phyloP scores from a whole-genome alignment of 495 filamentous ascomycete genomes.

The Monascus purpureus region DNA sequence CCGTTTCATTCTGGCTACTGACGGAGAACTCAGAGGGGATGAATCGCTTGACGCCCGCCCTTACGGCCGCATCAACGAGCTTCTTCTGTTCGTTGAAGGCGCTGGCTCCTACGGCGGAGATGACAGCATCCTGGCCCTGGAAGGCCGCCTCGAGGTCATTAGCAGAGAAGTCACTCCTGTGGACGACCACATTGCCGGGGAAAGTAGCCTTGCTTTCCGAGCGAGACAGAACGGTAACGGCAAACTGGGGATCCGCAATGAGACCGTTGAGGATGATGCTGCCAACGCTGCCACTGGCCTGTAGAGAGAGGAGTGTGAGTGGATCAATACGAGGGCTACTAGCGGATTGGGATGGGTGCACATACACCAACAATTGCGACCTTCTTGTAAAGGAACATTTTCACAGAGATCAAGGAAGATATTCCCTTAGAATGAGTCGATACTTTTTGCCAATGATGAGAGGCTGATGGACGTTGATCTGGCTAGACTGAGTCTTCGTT shows the following conservation, averaged over 20 bases:
- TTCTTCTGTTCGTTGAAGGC: conserved; percentile 18
- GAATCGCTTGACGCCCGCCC: conserved; percentile 38
- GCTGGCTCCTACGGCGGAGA: conserved; percentile 15
- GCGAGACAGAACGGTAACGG: conserved; percentile 24
- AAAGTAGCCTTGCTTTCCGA: conserved; percentile 8
- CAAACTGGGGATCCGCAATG: conserved; percentile 12
- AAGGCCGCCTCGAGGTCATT: conserved; percentile 13
- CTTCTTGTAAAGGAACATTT: no score
- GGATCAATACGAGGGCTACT: no score
- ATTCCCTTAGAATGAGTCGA: no score
- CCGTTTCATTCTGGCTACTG: no score
- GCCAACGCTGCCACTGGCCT: conserved; percentile 9
- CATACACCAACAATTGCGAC: no score
- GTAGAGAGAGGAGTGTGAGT: no score
- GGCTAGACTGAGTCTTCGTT: no score
- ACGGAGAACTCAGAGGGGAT: conserved; percentile 37
- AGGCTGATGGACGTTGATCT: no score
- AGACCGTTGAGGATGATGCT: conserved; percentile 18
- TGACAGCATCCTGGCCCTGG: conserved; percentile 21
- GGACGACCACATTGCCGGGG: conserved; percentile 2
- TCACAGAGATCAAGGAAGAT: no score
- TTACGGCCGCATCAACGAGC: conserved; percentile 38
- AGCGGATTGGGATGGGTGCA: no score
- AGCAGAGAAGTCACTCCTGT: conserved; percentile 12
- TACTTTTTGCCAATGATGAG: no score